Base-by-base conservation (phyloP, 106 monocot genomes). In the Narthecium ossifragum region DNA sequence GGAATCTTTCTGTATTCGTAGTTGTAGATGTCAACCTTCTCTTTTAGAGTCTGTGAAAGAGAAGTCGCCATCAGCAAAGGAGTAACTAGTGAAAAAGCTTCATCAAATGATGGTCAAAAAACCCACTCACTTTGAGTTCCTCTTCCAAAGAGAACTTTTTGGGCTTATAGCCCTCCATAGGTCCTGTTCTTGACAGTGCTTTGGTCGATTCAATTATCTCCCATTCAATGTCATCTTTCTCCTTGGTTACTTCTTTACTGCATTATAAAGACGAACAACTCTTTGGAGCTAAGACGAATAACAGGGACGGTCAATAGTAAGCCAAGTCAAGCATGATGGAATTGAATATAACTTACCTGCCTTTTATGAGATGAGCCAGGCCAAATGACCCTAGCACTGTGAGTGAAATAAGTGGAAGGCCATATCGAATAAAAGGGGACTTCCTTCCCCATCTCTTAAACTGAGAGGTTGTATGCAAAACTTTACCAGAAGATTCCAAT, bases 151-250 rank as follows among this genome's bases (percentile, higher is more conserved):
- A 85, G 31, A 79, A 65, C 27, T 89, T 94, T 72, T 86, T 89
- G 0, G 85, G 89, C 37, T 80, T 80, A 67, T 89, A 89, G 23
- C 74, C 76, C 2, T 77, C 73, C 51, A 51, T 70, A 6, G 93
- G 93, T 22, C 93, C 93, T 20, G 84, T 85, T 80, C 93, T 70
- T 34, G 79, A 60, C 37, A 93, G 58, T 12, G 89, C 75, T 76
- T 73, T 93, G 8, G 77, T 85, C 29, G 64, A 80, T 50, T 93
- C 82, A 62, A 89, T 79, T 4, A 81, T 70, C 60, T 89, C 82
- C 93, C 93, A 93, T 50, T 89, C 93, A 18, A 88, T 55, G 69
- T 93, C 83, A 53, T 93, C 93, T 64, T 85, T 93, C 73, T 93
- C 89, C 62, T 89, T 93, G 3, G 77, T 75, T 45, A 93, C 70